Conservation (phyloP, 179 eudicot species). For the Corrigiola litoralis region DNA sequence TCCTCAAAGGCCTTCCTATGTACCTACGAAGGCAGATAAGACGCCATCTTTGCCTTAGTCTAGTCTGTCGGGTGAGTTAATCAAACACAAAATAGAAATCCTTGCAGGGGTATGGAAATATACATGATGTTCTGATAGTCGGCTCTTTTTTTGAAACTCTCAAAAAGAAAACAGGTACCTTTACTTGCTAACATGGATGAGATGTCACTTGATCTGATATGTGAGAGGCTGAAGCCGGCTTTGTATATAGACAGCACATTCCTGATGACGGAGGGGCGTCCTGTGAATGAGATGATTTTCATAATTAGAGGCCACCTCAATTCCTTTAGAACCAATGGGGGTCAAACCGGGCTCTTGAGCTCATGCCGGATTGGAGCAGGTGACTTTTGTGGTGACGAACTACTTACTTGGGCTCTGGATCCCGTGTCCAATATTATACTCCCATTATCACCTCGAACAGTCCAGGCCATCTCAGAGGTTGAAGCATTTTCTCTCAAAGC, state of each 20-base stretch:
- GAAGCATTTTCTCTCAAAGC: conserved; percentile 74
- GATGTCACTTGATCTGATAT: conserved; percentile 59
- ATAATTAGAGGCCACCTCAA: conserved; percentile 72
- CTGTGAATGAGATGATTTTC: conserved; percentile 72
- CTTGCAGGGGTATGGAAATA: background rate
- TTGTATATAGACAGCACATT: conserved; percentile 52
- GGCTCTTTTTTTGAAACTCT: background rate
- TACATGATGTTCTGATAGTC: background rate
- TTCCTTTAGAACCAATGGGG: conserved; percentile 64
- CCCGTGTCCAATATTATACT: conserved; percentile 38
- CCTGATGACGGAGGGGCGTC: conserved; percentile 70
- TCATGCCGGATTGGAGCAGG: conserved; percentile 59
- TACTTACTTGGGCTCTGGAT: conserved; percentile 67
- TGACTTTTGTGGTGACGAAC: conserved; percentile 72
- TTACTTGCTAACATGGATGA: conserved; percentile 76
- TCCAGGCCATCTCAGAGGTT: conserved; percentile 54
- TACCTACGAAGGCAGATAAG: conserved; percentile 66
- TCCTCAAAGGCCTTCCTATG: conserved; percentile 54
- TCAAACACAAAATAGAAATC: background rate
- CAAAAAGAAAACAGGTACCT: conserved; percentile 45
- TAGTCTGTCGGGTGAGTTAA: conserved; percentile 62
- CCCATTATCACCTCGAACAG: conserved; percentile 77
- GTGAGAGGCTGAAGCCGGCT: conserved; percentile 59
- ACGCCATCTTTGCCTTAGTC: conserved; percentile 72
- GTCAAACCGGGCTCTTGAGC: conserved; percentile 61